Base-by-base conservation (phyloP, 306 rosid species). In the Hippophae tibetana region DNA sequence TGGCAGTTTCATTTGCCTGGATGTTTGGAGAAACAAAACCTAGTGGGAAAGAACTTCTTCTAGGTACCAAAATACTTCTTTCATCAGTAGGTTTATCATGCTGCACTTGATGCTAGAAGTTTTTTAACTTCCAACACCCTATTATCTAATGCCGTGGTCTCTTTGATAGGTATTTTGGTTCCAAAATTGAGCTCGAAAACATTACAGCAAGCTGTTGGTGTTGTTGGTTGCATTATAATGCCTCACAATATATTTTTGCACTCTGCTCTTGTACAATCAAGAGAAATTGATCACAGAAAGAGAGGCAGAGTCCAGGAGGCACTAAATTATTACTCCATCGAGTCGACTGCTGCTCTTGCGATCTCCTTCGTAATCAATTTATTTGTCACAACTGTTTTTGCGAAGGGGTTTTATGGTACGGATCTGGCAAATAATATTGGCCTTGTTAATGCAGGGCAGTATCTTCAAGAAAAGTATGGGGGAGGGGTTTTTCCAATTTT, bases 1-100 rank as follows among this genome's bases (percentile, higher is more conserved):
- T 93, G 99, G 99, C 90, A 6, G 11, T 93, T 43, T 68, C 99
- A 13, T 93, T 93, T 76, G 99, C 99, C 1, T 93, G 99, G 99
- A 88, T 93, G 97, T 93, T 88, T 74, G 97, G 95, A 7, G 81
- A 93, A 72, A 72, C 99, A 43, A 85, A 80, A 72, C 99, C 99
- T 1, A 66, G 74, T 44, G 99, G 95, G 47, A 68, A 56, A 59
- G 99, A 88, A 65, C 90, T 93, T 77, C 89, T 93, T 72, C 59
- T 88, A 10, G 99, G 99, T 93, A 66, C 14, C 47, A 46, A 59
- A 58, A 71, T 55, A 47, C 56, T 58, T 50, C 43, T 40, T 43
- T 63, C 23, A 27, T 65, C 64, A 47, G 42, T 51, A 46, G 43
- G 13, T 25, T 54, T 57, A 48, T 43, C 52, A 18, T 55, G 10